Percentiles rank a stretch among this genome's conserved stretches.
Evolutionary conservation across 2,329 filamentous ascomycete species (phyloP).

Genomic region (Curvularia verruculosa): DNA sequence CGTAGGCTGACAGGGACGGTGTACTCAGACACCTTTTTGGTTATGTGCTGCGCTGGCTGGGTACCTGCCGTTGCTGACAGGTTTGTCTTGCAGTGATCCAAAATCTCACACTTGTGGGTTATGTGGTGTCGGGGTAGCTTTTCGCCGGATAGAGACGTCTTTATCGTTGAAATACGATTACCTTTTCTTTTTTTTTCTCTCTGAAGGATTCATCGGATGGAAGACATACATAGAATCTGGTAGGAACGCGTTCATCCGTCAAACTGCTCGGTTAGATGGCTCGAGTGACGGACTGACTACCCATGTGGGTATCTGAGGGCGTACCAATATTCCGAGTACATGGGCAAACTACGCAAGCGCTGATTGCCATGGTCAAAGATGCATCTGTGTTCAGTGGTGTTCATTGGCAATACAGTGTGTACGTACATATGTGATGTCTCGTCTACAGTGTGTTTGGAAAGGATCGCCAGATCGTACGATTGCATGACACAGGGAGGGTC

Average conservation of each 20-base stretch:
- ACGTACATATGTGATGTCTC: not conserved
- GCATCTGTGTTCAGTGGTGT: not conserved
- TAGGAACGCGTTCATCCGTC: not conserved
- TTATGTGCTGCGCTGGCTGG: not conserved
- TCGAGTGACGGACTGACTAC: too few relatives aligned
- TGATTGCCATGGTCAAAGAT: not conserved
- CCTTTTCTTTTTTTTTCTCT: not conserved
- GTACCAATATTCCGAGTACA: not conserved
- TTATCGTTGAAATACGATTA: not conserved
- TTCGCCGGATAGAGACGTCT: not conserved
- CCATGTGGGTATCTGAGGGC: too few relatives aligned
- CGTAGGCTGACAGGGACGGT: not conserved
- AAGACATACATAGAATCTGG: not conserved
- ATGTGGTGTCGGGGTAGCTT: not conserved
- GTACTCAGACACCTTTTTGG: not conserved
- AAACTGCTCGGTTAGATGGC: not conserved
- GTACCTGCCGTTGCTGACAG: not conserved
- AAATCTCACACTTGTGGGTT: not conserved
- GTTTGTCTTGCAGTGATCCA: not conserved
- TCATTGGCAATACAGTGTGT: not conserved
- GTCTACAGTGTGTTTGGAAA: not conserved
- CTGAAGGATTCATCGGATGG: not conserved
- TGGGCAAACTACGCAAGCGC: not conserved
- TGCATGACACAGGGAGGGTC: not conserved
- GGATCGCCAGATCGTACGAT: not conserved